phyloP scores from a whole-genome alignment of 495 filamentous ascomycete species.

The Collariella sp. region DNA sequence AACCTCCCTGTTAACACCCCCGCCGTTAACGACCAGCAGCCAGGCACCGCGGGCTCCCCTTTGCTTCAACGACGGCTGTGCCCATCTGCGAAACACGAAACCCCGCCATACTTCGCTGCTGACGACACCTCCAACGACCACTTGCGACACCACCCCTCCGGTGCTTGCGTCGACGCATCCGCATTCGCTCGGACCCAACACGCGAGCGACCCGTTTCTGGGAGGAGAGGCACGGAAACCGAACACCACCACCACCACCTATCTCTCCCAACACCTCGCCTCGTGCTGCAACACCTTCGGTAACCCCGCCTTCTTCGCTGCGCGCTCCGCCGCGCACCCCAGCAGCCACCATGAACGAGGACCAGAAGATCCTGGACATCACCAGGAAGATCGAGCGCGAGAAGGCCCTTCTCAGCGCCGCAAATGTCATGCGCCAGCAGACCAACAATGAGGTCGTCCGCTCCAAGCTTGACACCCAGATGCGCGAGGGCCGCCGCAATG shows the following conservation, averaged over 20 bases:
- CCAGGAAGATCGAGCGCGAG: slow-evolving; percentile 96
- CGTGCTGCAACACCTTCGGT: background rate
- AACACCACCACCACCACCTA: background rate
- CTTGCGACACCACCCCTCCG: slow-evolving; percentile 7
- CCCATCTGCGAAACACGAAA: slow-evolving; percentile 30
- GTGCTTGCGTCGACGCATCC: background rate
- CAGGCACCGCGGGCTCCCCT: slow-evolving; percentile 17
- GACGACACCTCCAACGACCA: slow-evolving; percentile 23
- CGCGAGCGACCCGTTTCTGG: slow-evolving; percentile 1
- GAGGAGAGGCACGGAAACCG: background rate
- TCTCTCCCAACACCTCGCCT: background rate
- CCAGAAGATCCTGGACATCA: slow-evolving; percentile 76
- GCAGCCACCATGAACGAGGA: slow-evolving; percentile 58
- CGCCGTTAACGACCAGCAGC: slow-evolving; percentile 5
- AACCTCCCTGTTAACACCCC: background rate
- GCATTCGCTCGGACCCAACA: background rate
- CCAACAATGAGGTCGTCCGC: slow-evolving; percentile 81
- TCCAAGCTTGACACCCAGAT: slow-evolving; percentile 85
- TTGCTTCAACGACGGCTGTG: slow-evolving; percentile 17
- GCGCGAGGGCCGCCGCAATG: slow-evolving; percentile 83
- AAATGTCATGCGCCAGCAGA: slow-evolving; percentile 88
- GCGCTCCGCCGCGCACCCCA: slow-evolving; percentile 33
- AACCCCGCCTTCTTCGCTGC: slow-evolving; percentile 17
- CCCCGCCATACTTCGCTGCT: slow-evolving; percentile 32
- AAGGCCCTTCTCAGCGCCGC: slow-evolving; percentile 92